Evolutionary conservation across 495 filamentous ascomycete species (phyloP).

Genomic region (Cercophora samala): DNA sequence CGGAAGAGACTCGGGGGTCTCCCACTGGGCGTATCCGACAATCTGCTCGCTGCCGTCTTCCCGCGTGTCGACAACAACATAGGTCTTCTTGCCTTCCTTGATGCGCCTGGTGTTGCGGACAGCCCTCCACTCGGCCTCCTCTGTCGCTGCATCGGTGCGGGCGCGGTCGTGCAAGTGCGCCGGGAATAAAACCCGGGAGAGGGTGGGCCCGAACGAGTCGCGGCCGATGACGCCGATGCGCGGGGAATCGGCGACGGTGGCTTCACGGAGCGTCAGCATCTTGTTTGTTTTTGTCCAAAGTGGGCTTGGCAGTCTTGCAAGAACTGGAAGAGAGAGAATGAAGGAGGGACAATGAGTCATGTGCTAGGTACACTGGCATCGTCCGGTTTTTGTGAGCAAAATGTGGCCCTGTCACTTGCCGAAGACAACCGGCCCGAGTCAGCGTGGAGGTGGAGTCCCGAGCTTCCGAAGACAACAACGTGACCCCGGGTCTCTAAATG

Average conservation of each 20-base stretch:
- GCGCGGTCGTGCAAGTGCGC: constrained; percentile 13
- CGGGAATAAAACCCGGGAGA: constrained; percentile 25
- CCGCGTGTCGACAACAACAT: constrained; percentile 24
- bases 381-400: neutral
- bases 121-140: constrained; percentile 24
- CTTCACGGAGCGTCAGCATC: constrained; percentile 26
- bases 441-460: neutral
- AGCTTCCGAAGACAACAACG: neutral
- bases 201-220: constrained; percentile 19
- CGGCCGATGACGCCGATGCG: constrained; percentile 19
- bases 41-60: constrained; percentile 15
- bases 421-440: neutral
- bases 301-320: neutral
- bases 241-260: constrained; percentile 17
- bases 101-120: constrained; percentile 16
- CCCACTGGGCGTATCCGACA: constrained; percentile 30
- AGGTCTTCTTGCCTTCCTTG: constrained; percentile 20
- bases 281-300: neutral
- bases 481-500: neutral
- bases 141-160: constrained; percentile 6
- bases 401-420: neutral
- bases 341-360: neutral
- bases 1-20: constrained; percentile 10
- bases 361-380: neutral
- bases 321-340: neutral